Base-by-base conservation (phyloP, 2,329 filamentous ascomycete species). In the Arthrobotrys iridis region DNA sequence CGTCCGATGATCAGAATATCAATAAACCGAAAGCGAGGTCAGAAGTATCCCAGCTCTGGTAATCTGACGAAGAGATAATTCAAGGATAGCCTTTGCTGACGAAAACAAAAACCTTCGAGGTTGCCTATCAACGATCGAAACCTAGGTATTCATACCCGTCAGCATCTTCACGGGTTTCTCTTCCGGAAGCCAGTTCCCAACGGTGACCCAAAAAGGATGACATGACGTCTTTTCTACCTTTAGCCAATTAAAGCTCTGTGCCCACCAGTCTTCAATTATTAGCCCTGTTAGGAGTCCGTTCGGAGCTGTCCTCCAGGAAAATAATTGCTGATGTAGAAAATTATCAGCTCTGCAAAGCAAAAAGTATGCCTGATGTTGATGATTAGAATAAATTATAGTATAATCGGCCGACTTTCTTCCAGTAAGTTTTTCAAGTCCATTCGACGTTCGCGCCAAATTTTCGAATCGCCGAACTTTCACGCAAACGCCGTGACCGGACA, bases 401-500 rank as follows among this genome's bases (percentile, higher is more conserved):
- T n/a, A n/a, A n/a, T n/a, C n/a, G n/a, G n/a, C n/a, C n/a, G n/a
- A n/a, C n/a, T n/a, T n/a, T n/a, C n/a, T n/a, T n/a, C n/a, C n/a
- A n/a, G n/a, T n/a, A n/a, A n/a, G n/a, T n/a, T n/a, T 20, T 52
- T 52, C 26, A 35, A 35, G 26, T 52, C 46, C 46, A 28, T 35
- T 52, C 46, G 46, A n/a, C n/a, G n/a, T n/a, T n/a, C 46, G 46
- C 46, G 15, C 46, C 46, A 35, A 52, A 52, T 33, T 33, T n/a
- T 52, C 46, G 35, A 52, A 52, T 52, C 46, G 28, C 46, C 46
- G 46, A 52, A 33, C 46, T 52, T 52, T 35, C 26, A 52, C 46
- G 46, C 46, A 52, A 20, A 40, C 35, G 10, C 35, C 11, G 13
- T n/a, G 46, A 35, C 46, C 46, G n/a, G 46, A 52, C 24, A 52